phyloP scores from a whole-genome alignment of 345 rosid genomes.

The Crucihimalaya himalaica region DNA sequence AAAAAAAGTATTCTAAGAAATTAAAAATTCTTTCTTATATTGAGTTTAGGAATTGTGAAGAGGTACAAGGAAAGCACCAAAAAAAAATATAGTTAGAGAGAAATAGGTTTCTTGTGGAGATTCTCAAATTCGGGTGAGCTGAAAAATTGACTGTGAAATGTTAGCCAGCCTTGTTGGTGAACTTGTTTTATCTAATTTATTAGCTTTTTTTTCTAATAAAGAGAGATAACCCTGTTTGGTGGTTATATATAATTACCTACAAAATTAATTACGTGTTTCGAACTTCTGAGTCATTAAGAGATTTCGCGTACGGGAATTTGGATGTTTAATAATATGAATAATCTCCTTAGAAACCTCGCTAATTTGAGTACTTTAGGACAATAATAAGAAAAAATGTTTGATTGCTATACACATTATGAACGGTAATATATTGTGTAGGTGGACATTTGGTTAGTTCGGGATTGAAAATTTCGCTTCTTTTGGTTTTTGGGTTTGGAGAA shows the following conservation, averaged over 20 bases:
- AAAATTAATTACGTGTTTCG: conserved; percentile 17
- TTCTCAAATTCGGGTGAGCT: conserved; percentile 36
- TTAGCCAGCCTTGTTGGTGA: conserved; percentile 35
- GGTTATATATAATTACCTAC: neutral
- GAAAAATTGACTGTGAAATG: conserved; percentile 36
- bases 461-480: too few species aligned
- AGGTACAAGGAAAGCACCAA: conserved; percentile 14
- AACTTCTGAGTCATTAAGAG: neutral
- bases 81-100: neutral
- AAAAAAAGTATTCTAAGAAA: neutral
- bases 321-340: neutral
- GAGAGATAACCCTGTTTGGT: neutral
- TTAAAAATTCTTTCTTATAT: neutral
- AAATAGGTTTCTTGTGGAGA: conserved; percentile 25
- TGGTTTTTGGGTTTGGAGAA: too few species aligned
- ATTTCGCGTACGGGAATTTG: neutral
- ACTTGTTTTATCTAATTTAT: conserved; percentile 39
- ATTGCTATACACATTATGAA: neutral
- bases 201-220: neutral
- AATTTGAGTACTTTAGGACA: neutral
- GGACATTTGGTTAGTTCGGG: too few species aligned
- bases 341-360: neutral
- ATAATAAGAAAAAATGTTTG: neutral
- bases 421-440: neutral
- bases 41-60: neutral